A percentile compares a stretch with the other conserved stretches of the same genome.
These are phyloP conservation scores for Lachnellula suecica DNA, from an alignment of 2,329 filamentous ascomycete species.

Conservation along the genomic window DNA sequence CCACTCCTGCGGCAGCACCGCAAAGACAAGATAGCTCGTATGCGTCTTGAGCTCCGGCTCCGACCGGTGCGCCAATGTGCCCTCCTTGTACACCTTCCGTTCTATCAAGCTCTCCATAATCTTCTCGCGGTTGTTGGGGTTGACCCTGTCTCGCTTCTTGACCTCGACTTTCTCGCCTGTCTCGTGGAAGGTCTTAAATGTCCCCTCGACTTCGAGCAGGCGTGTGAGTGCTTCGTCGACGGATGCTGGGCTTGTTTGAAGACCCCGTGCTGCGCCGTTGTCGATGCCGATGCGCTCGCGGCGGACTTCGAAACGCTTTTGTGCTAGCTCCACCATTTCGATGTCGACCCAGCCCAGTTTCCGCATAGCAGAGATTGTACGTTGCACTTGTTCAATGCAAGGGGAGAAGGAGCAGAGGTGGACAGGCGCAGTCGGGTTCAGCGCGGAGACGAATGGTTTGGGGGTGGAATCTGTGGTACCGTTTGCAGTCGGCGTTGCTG, in stretches of 20 bases:
- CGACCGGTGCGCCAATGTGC: constrained; percentile 74
- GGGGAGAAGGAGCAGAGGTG: constrained; percentile 94
- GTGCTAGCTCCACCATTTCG: constrained; percentile 85
- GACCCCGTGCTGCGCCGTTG: constrained; percentile 54
- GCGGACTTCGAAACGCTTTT: constrained; percentile 76
- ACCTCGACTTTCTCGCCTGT: constrained; percentile 29
- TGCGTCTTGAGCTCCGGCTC: constrained; percentile 93
- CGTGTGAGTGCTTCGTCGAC: constrained; percentile 78
- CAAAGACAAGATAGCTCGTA: constrained; percentile 96
- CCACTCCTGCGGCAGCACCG: constrained; percentile 85
- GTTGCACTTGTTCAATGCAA: constrained; percentile 93
- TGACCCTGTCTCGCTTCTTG: constrained; percentile 31
- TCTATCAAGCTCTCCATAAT: constrained; percentile 33
- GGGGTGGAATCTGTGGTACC: constrained; percentile 3
- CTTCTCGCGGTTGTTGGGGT: constrained; percentile 34
- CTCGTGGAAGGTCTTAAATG: constrained; percentile 63
- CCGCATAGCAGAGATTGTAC: constrained; percentile 79
- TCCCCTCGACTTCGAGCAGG: constrained; percentile 70
- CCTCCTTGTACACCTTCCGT: constrained; percentile 69
- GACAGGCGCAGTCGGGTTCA: constrained; percentile 70
- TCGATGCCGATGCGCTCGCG: constrained; percentile 78
- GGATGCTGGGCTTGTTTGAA: constrained; percentile 58
- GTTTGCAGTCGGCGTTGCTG: constrained; percentile 9
- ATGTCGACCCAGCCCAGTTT: constrained; percentile 87
- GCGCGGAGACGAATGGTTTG: constrained; percentile 52